These are phyloP conservation scores for Metarhizium sp. DNA, from an alignment of 2,329 filamentous ascomycete genomes.

Conservation along the genomic window DNA sequence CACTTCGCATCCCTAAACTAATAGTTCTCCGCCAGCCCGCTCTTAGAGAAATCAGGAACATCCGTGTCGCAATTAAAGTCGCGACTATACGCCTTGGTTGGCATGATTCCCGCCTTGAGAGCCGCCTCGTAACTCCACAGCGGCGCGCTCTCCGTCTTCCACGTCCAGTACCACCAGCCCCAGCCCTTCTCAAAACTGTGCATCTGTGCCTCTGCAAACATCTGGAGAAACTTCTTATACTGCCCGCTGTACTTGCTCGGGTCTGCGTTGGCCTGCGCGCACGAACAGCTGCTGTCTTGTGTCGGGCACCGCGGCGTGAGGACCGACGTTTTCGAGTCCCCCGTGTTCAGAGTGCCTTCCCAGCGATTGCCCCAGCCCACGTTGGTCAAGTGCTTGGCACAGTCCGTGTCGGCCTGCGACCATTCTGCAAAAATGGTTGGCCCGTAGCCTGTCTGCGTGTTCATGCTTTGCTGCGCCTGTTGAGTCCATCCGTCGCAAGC, in stretches of 20 bases:
- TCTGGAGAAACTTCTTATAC: slow-evolving; percentile 80
- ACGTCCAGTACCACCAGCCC: slow-evolving; percentile 99
- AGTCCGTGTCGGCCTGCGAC: slow-evolving; percentile 97
- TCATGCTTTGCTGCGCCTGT: slow-evolving; percentile 64
- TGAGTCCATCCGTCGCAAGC: slow-evolving; percentile 81
- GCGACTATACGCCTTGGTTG: slow-evolving; percentile 60
- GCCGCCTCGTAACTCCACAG: slow-evolving; percentile 93
- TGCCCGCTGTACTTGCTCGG: slow-evolving; percentile 53
- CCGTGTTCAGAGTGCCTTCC: slow-evolving; percentile 75
- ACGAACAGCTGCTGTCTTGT: slow-evolving; percentile 57
- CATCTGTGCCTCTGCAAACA: slow-evolving; percentile 96
- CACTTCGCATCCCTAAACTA: slow-evolving; percentile 7
- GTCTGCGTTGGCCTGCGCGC: slow-evolving; percentile 66
- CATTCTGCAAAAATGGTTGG: slow-evolving; percentile 94
- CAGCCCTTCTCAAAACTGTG: slow-evolving; percentile 82
- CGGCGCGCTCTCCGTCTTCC: slow-evolving; percentile 76
- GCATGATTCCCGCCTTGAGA: slow-evolving; percentile 68
- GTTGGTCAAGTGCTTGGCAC: slow-evolving; percentile 77
- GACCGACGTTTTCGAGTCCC: slow-evolving; percentile 50
- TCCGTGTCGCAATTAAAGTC: slow-evolving; percentile 57
- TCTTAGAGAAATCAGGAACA: slow-evolving; percentile 42
- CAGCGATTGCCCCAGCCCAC: slow-evolving; percentile 82
- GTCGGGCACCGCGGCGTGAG: slow-evolving; percentile 67
- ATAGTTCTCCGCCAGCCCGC: slow-evolving; percentile 41
- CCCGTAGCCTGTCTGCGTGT: slow-evolving; percentile 72